Evolutionary conservation across 768 basidiomycete genomes (phyloP).

Genomic region (Lentinula raphanica): DNA sequence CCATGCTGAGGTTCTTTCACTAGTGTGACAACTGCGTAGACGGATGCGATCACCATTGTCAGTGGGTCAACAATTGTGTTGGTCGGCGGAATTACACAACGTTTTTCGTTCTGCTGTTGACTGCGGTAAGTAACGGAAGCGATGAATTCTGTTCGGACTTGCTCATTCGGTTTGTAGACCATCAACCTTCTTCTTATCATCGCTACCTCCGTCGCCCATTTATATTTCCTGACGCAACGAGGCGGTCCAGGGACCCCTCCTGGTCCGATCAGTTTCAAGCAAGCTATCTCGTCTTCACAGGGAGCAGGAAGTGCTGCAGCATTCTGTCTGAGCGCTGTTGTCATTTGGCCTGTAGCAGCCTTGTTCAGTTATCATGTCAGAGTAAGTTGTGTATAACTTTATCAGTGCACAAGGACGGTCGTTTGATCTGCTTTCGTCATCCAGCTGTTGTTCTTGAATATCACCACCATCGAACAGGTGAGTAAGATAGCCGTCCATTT

Average conservation of each 20-base stretch:
- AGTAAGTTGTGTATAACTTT: conserved; percentile 51
- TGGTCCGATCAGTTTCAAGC: conserved; percentile 42
- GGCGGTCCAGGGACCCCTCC: conserved; percentile 11
- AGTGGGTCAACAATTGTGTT: conserved; percentile 93
- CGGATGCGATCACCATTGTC: conserved; percentile 88
- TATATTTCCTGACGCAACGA: conserved; percentile 58
- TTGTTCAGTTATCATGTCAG: conserved; percentile 81
- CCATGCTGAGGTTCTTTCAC: background rate
- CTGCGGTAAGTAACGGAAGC: conserved; percentile 49
- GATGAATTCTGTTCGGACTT: conserved; percentile 6
- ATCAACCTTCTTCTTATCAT: conserved; percentile 71
- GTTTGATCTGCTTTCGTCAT: conserved; percentile 3
- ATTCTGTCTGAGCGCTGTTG: conserved; percentile 63
- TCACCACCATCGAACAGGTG: conserved; percentile 96
- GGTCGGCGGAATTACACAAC: conserved; percentile 92
- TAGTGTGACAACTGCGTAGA: conserved; percentile 98
- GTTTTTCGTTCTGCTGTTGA: conserved; percentile 83
- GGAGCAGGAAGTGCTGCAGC: conserved; percentile 78
- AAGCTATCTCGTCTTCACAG: conserved; percentile 31
- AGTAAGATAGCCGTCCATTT: conserved; percentile 19
- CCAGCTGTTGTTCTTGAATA: conserved; percentile 76
- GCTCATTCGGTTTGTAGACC: conserved; percentile 37
- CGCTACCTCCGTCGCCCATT: conserved; percentile 77
- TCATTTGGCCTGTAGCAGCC: conserved; percentile 81
- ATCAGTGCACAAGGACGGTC: background rate